These are phyloP conservation scores for Xylariales sp. DNA, from an alignment of 2,329 filamentous ascomycete species.

Conservation along the genomic window DNA sequence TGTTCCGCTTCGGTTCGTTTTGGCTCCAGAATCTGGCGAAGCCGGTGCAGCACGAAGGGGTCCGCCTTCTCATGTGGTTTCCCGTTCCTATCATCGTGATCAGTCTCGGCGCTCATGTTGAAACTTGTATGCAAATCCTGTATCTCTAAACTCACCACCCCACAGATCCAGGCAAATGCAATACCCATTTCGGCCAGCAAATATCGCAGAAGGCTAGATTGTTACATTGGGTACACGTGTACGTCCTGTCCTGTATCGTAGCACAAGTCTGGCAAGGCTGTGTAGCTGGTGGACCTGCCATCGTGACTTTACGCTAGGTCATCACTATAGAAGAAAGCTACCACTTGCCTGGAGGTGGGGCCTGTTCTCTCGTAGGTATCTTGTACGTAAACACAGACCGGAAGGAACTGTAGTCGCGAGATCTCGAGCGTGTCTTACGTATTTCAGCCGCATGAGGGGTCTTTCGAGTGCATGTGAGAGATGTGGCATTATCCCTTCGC, in stretches of 20 bases:
- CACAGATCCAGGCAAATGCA: constrained; percentile 10
- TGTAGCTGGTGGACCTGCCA: constrained; percentile 2
- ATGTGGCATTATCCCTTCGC: too few species aligned
- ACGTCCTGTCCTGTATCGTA: constrained; percentile 3
- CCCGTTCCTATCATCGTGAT: constrained; percentile 22
- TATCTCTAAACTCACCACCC: constrained; percentile 9
- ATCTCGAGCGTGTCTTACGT: neutral
- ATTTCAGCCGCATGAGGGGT: constrained; percentile 9
- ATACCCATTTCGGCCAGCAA: constrained; percentile 14
- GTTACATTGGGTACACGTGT: constrained; percentile 8
- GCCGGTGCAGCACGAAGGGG: constrained; percentile 23
- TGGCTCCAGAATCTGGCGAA: constrained; percentile 28
- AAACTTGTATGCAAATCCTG: neutral
- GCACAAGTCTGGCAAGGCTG: constrained; percentile 8
- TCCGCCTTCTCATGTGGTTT: constrained; percentile 29
- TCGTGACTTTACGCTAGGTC: neutral
- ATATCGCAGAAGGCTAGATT: constrained; percentile 8
- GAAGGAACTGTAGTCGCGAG: neutral
- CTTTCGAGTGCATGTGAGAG: neutral
- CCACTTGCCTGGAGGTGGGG: too few species aligned
- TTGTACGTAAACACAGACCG: constrained; percentile 8
- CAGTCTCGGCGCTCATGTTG: too few species aligned
- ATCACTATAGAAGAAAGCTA: neutral
- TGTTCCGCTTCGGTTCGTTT: constrained; percentile 26
- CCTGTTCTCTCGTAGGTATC: constrained; percentile 1